Evolutionary conservation across 2,329 filamentous ascomycete genomes (phyloP).

Genomic region (Ascochyta fabae): DNA sequence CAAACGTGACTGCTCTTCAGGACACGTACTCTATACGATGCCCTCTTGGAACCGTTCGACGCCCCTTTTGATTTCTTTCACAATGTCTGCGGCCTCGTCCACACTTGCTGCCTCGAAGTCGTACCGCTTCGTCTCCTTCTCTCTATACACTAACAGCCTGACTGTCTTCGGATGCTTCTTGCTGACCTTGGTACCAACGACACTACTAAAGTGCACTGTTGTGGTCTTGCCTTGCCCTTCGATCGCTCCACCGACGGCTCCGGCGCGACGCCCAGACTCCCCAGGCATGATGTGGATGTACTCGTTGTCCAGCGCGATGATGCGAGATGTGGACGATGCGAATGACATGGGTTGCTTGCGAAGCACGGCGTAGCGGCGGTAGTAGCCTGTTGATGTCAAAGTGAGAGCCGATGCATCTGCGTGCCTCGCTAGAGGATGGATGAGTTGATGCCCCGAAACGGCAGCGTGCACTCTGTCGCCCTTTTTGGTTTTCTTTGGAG

Average conservation of each 20-base stretch:
- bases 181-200: constrained; percentile 81
- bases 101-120: constrained; percentile 80
- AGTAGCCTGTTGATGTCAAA: constrained; percentile 49
- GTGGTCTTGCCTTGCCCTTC: constrained; percentile 69
- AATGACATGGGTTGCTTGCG: constrained; percentile 84
- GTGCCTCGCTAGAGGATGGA: constrained; percentile 71
- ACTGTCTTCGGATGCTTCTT: constrained; percentile 82
- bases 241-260: constrained; percentile 18
- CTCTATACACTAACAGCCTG: constrained; percentile 78
- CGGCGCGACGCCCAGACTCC: constrained; percentile 59
- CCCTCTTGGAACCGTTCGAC: constrained; percentile 69
- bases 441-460: constrained; percentile 56
- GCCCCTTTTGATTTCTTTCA: constrained; percentile 77
- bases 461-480: constrained; percentile 57
- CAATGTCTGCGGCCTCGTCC: constrained; percentile 79
- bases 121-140: constrained; percentile 79
- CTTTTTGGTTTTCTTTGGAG: constrained; percentile 60
- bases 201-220: constrained; percentile 81
- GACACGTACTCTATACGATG: constrained; percentile 27
- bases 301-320: constrained; percentile 81
- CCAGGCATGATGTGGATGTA: constrained; percentile 84
- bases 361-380: constrained; percentile 80
- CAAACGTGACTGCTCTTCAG: background rate
- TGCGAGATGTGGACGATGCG: constrained; percentile 75
- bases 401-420: constrained; percentile 52